Base-by-base conservation (phyloP, 768 basidiomycete species). In the Grammothele lineata region DNA sequence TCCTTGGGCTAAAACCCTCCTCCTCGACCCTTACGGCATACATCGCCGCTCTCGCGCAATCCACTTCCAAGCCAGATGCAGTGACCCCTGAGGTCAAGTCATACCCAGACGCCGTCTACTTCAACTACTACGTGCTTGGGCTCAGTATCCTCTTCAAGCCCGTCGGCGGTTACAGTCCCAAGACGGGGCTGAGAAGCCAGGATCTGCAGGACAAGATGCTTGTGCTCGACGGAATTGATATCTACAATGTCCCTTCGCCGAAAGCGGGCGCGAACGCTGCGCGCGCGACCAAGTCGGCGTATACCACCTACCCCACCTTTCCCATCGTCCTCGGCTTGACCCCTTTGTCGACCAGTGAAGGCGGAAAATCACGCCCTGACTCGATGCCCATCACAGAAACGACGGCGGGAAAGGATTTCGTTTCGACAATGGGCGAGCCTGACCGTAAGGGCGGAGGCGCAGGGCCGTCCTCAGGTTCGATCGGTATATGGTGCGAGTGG, bases 401-500 rank as follows among this genome's bases (percentile, higher is more conserved):
- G 39, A 83, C 80, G 19, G 80, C 78, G 10, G 94, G 92, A 2
- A 83, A 85, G 58, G 81, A 91, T 0, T 82, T 98, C 50, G 87
- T 96, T 8, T 57, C 65, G 22, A 62, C 65, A 37, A 62, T 96
- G 37, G 92, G 92, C 9, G 94, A 97, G 65, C 94, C 94, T 6
- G 80, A 80, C 59, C 75, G 89, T 51, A 98, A 96, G 63, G 94
- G 94, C 6, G 92, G 93, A 18, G 93, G 94, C 1, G 71, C 81
- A 8, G 90, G 90, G 1, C 89, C 90, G 11, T 85, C 84, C 18
- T 80, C 81, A 2, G 87, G 88, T 32, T 90, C 86, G 25, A 87
- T 95, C 55, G 85, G 84, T 23, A 91, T 95, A 55, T 96, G 92
- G 90, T 87, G 92, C 54, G 92, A 96, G 65, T 96, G 92, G 93